Evolutionary conservation across 2,329 filamentous ascomycete genomes (phyloP), one percentile per base, ranked within the genome.

Genomic region (Shiraia bambusicola): DNA sequence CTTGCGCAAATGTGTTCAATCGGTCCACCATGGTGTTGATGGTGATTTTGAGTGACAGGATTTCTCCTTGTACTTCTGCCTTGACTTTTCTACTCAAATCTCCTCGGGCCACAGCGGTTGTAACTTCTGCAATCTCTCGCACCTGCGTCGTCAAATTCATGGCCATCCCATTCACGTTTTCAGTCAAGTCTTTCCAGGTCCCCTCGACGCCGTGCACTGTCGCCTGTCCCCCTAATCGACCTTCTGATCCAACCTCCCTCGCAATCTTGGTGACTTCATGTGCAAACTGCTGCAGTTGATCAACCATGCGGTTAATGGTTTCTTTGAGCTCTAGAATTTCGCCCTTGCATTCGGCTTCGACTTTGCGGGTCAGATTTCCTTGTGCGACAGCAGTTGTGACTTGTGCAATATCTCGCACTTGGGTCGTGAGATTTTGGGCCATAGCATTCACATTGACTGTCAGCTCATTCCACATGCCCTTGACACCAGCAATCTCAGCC

Each of bases 1-100:
- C 79, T 54, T 81, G 81, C 7, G 80, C 80, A 51, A 83, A 84
- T 1, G 79, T 82, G 54, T 81, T 81, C 24, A 84, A 66, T 41
- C 79, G 72, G 65, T 83, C 80, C 55, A 84, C 81, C 81, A 84
- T 84, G 60, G 78, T 78, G 59, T 84, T 84, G 71, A 84, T 83
- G 6, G 92, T 98, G 61, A 91, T 89, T 73, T 98, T 98, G 49
- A 98, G 54, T 3, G 69, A 72, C 42, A 77, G 49, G 40, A 77
- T 77, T 49, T 77, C 75, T 41, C 75, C 75, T 58, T 76, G 69
- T 15, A 77, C 75, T 46, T 77, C 73, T 26, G 74, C 75, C 50
- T 73, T 71, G 43, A 77, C 73, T 56, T 77, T 77, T 46, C 75
- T 72, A 56, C 72, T 76, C 16, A 77, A 62, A 58, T 77, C 75